phyloP scores from a whole-genome alignment of 2,329 filamentous ascomycete genomes.

The Penicillium sp. region DNA sequence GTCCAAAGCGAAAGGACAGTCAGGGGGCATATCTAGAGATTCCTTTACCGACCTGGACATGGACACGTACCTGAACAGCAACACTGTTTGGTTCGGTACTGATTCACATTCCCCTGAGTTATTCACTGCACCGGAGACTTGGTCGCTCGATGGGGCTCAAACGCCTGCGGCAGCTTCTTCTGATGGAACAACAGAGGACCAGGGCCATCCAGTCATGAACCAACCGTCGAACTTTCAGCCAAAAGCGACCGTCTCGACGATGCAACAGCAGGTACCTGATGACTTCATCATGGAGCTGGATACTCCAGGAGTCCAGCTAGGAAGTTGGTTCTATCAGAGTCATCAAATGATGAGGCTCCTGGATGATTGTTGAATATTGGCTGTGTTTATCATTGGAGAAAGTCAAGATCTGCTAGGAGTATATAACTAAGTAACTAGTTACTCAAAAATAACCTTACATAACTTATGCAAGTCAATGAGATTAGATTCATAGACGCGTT shows the following conservation, averaged over 20 bases:
- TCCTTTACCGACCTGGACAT: not conserved
- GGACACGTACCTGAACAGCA: not conserved
- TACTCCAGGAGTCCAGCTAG: not conserved
- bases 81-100: not conserved
- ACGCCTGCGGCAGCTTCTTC: not conserved
- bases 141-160: too few species aligned
- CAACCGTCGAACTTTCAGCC: not conserved
- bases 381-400: too few species aligned
- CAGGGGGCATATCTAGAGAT: not conserved
- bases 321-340: not conserved
- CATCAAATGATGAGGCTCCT: not conserved
- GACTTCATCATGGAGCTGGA: not conserved
- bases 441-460: too few species aligned
- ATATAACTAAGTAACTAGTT: too few species aligned
- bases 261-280: not conserved
- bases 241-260: not conserved
- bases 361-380: not conserved
- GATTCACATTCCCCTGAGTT: not conserved
- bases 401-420: too few species aligned
- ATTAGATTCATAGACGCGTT: too few species aligned
- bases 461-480: too few species aligned
- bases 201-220: not conserved
- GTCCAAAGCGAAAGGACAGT: too few species aligned
- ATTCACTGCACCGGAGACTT: not conserved
- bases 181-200: not conserved